phyloP scores from a whole-genome alignment of 2,329 filamentous ascomycete species.

The Diaporthe helianthi region DNA sequence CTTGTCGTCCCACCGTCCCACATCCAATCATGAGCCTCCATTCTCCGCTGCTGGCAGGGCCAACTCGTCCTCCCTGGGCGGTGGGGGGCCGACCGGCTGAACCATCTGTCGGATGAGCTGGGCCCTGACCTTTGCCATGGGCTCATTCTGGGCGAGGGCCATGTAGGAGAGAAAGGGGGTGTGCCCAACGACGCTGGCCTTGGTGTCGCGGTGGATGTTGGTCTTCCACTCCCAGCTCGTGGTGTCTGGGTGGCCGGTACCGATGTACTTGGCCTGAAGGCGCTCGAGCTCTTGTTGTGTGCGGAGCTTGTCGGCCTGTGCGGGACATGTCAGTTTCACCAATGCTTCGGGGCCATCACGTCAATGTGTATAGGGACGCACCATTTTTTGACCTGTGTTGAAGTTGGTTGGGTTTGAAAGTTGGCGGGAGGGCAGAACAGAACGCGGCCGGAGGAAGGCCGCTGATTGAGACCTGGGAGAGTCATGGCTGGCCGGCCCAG shows the following conservation, averaged over 20 bases:
- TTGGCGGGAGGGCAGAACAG: neutral
- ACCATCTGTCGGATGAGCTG: slow-evolving; percentile 84
- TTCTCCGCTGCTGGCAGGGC: slow-evolving; percentile 18
- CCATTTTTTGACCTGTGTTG: slow-evolving; percentile 26
- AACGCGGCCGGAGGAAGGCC: neutral
- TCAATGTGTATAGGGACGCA: neutral
- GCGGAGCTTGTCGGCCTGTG: slow-evolving; percentile 92
- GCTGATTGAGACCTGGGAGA: neutral
- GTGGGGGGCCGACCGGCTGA: slow-evolving; percentile 66
- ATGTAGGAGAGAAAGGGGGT: slow-evolving; percentile 88
- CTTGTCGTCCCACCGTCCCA: neutral
- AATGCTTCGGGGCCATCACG: neutral
- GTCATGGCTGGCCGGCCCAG: neutral
- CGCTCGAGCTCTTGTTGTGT: slow-evolving; percentile 97
- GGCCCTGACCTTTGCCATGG: slow-evolving; percentile 78
- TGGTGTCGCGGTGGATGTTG: slow-evolving; percentile 94
- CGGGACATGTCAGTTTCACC: neutral
- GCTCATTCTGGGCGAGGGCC: slow-evolving; percentile 86
- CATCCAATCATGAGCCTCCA: slow-evolving; percentile 36
- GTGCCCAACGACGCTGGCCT: slow-evolving; percentile 88
- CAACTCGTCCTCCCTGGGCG: slow-evolving; percentile 58
- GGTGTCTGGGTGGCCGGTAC: slow-evolving; percentile 95
- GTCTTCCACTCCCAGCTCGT: slow-evolving; percentile 97
- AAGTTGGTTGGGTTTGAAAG: neutral
- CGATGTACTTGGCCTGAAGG: slow-evolving; percentile 93